Evolutionary conservation across 371 early-diverging fungal genomes (phyloP), one percentile per base, ranked within the genome.

Genomic region (Capillidium rhysosporum): DNA sequence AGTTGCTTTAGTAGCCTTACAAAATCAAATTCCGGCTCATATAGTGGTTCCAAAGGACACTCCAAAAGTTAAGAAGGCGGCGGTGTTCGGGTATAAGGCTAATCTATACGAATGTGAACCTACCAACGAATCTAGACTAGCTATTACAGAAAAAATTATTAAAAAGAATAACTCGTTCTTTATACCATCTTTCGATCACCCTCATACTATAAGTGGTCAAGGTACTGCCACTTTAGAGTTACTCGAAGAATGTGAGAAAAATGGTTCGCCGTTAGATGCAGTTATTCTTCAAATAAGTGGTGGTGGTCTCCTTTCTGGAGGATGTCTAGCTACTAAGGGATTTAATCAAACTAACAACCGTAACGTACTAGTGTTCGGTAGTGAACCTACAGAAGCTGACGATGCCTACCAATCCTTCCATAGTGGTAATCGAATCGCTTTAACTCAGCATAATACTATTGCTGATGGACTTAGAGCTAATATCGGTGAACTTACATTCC

Each of bases 111-210:
- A 93, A 52, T 66, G 71, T 55, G 93, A 92, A 53, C 71, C 77
- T 56, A 89, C 91, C 59, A 89, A 92, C 63, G 93, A 94, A 57
- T 89, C 82, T 56, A 88, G 92, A 44, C 89, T 91, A 62, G 60
- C 57, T 0, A 88, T 90, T 57, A 83, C 87, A 62, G 70, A 69
- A 30, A 64, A 87, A 28, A 63, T 95, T 46, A 65, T 71, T 16
- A 59, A 66, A 52, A 65, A 82, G 43, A 73, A 83, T 39, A 81
- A 86, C 2, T 68, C 79, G 45, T 78, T 82, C 49, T 80, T 89
- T 64, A 92, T 96, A 57, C 93, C 89, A 7, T 92, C 96, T 3
- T 96, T 83, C 64, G 94, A 93, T 61, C 90, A 94, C 60, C 92
- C 94, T 1, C 80, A 84, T 62, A 91, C 93, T 26, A 93, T 96